These are phyloP conservation scores for Juncus inflexus DNA, from an alignment of 176 grass and related monocot genomes.

Conservation along the genomic window DNA sequence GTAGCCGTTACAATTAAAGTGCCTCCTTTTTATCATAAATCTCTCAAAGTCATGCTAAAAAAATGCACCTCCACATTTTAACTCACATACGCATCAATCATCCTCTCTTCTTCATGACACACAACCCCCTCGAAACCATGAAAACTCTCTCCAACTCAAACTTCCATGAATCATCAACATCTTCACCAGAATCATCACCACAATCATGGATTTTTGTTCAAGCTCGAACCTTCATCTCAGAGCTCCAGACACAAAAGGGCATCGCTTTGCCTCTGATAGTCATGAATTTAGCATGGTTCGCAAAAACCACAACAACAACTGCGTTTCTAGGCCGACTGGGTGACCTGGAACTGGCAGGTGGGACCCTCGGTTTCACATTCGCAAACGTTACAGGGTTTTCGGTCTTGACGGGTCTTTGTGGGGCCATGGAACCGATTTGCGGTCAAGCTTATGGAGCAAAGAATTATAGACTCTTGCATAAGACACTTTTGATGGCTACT, in stretches of 20 bases:
- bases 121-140: background rate
- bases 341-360: constrained; percentile 61
- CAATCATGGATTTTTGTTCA: constrained; percentile 7
- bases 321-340: constrained; percentile 80
- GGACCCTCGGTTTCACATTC: constrained; percentile 79
- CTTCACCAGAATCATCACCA: background rate
- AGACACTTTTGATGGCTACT: constrained; percentile 58
- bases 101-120: constrained; percentile 6
- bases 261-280: constrained; percentile 63
- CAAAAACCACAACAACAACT: constrained; percentile 57
- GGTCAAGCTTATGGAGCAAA: constrained; percentile 85
- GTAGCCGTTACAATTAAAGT: too few relatives aligned
- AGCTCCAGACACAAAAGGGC: constrained; percentile 55
- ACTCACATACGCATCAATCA: constrained; percentile 14
- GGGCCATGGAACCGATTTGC: constrained; percentile 90
- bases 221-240: constrained; percentile 25
- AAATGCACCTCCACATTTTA: constrained; percentile 20
- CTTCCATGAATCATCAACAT: constrained; percentile 4
- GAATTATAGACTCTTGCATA: constrained; percentile 56
- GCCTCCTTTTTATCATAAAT: constrained; percentile 5
- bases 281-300: constrained; percentile 88
- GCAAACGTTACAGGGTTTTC: constrained; percentile 86
- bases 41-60: constrained; percentile 10
- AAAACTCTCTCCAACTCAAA: background rate
- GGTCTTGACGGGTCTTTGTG: constrained; percentile 62